A percentile compares a stretch with the other conserved stretches of the same genome.
Conservation (phyloP, 805 yeast genomes). For the Metschnikowia cubensis region DNA sequence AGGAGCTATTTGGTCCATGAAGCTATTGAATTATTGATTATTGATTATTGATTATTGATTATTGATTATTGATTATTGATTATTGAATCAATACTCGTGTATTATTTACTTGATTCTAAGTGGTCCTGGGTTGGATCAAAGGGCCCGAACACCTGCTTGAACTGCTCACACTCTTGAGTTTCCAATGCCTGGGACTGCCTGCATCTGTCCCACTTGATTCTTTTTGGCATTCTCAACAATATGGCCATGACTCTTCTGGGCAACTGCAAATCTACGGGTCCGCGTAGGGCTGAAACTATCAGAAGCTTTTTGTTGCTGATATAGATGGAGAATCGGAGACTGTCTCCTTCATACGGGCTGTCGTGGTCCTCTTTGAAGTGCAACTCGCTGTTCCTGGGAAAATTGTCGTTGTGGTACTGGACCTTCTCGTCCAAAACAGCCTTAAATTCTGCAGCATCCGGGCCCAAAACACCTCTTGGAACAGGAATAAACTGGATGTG, state of each 20-base stretch:
- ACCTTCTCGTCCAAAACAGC: slow-evolving; percentile 43
- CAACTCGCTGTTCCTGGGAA: slow-evolving; percentile 39
- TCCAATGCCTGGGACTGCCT: slow-evolving; percentile 62
- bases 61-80: too few relatives aligned
- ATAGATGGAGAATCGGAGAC: slow-evolving; percentile 19
- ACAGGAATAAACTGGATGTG: slow-evolving; percentile 79
- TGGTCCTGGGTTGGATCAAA: slow-evolving; percentile 48
- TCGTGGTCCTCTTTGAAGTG: slow-evolving; percentile 34
- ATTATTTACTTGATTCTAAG: not conserved
- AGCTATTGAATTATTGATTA: too few relatives aligned
- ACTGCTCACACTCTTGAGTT: slow-evolving; percentile 54
- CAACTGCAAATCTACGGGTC: slow-evolving; percentile 68
- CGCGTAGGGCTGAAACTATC: slow-evolving; percentile 14
- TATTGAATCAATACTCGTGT: too few relatives aligned
- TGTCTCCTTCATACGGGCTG: slow-evolving; percentile 12
- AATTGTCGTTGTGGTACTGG: slow-evolving; percentile 45
- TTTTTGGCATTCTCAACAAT: slow-evolving; percentile 54
- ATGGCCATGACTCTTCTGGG: slow-evolving; percentile 77
- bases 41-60: too few relatives aligned
- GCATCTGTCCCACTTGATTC: slow-evolving; percentile 77
- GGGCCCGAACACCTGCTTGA: slow-evolving; percentile 51
- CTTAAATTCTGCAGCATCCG: slow-evolving; percentile 37
- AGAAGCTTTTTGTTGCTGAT: not conserved
- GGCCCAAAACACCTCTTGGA: slow-evolving; percentile 33
- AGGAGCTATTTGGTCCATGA: too few relatives aligned